phyloP scores from a whole-genome alignment of 306 rosid genomes.

The Prosopis cineraria region DNA sequence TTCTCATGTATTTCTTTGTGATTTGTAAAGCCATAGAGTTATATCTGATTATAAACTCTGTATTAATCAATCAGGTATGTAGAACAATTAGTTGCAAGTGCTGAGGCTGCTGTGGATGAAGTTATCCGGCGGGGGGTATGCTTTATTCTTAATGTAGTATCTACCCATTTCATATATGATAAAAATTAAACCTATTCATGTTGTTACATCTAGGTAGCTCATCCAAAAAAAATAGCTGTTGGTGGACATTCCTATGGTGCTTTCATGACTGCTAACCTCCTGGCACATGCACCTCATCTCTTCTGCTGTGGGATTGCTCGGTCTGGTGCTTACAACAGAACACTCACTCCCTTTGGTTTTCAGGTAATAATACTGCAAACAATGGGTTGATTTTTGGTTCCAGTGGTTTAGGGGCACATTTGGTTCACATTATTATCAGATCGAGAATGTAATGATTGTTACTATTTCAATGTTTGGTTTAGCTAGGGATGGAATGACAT shows the following conservation, averaged over 20 bases:
- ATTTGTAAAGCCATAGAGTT: slow-evolving; percentile 17
- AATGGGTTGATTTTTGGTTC: not conserved
- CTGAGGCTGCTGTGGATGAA: slow-evolving; percentile 97
- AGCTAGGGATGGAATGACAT: not conserved
- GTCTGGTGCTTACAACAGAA: slow-evolving; percentile 99
- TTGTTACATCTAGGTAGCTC: slow-evolving; percentile 70
- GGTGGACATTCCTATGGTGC: slow-evolving; percentile 99
- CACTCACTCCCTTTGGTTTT: slow-evolving; percentile 98
- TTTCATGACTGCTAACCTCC: slow-evolving; percentile 97
- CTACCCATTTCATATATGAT: slow-evolving; percentile 14
- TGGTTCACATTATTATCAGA: not conserved
- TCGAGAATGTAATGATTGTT: not conserved
- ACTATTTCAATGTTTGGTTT: not conserved
- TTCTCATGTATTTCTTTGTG: slow-evolving; percentile 6
- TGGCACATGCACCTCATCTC: slow-evolving; percentile 98
- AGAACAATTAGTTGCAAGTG: slow-evolving; percentile 94
- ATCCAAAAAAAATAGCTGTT: slow-evolving; percentile 89
- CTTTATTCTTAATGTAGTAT: slow-evolving; percentile 30
- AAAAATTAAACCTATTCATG: slow-evolving; percentile 31
- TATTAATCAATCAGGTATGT: slow-evolving; percentile 64
- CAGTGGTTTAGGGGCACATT: not conserved
- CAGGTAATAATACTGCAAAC: slow-evolving; percentile 57
- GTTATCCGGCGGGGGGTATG: slow-evolving; percentile 87
- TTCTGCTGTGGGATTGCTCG: slow-evolving; percentile 99
- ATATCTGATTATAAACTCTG: slow-evolving; percentile 31